Percentiles rank a stretch among this genome's conserved stretches.
Conservation (phyloP, 306 rosid genomes). For the Quercus berberidifolia region DNA sequence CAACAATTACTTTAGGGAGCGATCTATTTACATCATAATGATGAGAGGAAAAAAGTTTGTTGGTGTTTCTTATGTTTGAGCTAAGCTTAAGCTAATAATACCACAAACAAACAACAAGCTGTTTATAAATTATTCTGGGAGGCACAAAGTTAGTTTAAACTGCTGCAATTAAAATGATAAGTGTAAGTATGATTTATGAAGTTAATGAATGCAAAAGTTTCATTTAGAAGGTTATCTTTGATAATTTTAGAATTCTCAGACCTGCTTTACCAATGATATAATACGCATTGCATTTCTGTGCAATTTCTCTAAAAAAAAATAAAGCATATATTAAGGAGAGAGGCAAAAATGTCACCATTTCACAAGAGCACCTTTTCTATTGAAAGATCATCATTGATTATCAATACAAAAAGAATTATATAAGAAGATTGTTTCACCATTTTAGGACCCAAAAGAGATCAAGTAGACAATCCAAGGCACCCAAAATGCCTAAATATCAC, state of each 20-base stretch:
- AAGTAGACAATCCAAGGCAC: not conserved
- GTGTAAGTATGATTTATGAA: conserved; percentile 6
- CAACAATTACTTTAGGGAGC: conserved; percentile 35
- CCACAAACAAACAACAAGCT: conserved; percentile 9
- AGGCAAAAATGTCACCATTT: not conserved
- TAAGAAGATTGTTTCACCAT: not conserved
- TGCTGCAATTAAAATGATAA: not conserved
- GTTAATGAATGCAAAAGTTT: not conserved
- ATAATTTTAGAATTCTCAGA: not conserved
- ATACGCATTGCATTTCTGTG: not conserved
- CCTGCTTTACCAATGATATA: not conserved
- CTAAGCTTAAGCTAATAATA: conserved; percentile 20
- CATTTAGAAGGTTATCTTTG: not conserved
- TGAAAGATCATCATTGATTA: not conserved
- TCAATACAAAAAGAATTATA: not conserved
- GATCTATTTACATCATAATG: conserved; percentile 31
- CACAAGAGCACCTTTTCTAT: not conserved
- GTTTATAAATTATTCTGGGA: conserved; percentile 1
- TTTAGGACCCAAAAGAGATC: not conserved
- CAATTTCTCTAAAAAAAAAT: not conserved
- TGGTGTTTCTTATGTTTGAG: conserved; percentile 19
- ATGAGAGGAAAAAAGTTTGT: not conserved
- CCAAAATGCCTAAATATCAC: not conserved
- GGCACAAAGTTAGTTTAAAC: not conserved
- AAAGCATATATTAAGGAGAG: not conserved